Conservation (phyloP, 139 green algal genomes). For the Coelastrella sp. region DNA sequence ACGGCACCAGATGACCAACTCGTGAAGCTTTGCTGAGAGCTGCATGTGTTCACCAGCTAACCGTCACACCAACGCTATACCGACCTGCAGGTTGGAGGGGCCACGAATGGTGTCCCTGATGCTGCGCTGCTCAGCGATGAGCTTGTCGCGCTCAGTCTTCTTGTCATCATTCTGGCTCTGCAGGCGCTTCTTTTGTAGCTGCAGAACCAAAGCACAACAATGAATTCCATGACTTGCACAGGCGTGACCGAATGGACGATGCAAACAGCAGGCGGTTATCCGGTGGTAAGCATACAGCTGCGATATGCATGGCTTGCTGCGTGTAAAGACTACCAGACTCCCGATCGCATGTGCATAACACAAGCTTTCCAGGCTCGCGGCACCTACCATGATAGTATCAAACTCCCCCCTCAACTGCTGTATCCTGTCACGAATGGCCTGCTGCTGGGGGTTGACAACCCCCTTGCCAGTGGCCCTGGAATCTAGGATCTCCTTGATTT, state of each 20-base stretch:
- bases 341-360: no score
- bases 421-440: conserved; percentile 47
- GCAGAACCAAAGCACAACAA: neutral
- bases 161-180: conserved; percentile 41
- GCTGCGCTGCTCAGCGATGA: conserved; percentile 43
- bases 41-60: neutral
- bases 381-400: conserved; percentile 62
- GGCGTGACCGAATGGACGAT: no score
- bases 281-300: neutral
- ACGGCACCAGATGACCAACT: no score
- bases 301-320: neutral
- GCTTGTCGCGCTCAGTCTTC: conserved; percentile 52
- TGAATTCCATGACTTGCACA: neutral
- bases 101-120: conserved; percentile 40
- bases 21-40: no score
- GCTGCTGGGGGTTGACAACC: conserved; percentile 32
- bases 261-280: neutral
- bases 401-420: conserved; percentile 55
- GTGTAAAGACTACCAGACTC: no score
- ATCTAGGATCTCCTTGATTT: conserved; percentile 70
- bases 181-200: conserved; percentile 51
- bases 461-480: conserved; percentile 32
- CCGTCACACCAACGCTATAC: neutral
- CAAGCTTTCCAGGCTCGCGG: neutral
- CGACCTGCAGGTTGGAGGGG: conserved; percentile 47